Conservation (phyloP, 1,284 basidiomycete genomes). For the Fistulinella staudtii region DNA sequence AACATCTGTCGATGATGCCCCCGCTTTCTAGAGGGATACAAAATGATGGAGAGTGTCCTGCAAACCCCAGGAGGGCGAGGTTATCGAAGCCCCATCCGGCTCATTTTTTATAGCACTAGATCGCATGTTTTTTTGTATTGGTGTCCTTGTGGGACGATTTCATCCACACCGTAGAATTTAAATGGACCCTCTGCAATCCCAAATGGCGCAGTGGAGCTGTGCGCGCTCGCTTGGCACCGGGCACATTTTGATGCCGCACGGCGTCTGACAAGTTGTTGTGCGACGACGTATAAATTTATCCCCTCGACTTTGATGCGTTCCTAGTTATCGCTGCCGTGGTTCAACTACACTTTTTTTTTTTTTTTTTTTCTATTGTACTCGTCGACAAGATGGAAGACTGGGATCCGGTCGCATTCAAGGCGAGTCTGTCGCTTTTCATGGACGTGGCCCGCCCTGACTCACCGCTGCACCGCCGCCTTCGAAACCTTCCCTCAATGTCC, state of each 20-base stretch:
- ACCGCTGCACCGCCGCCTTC: no score
- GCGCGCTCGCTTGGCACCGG: background rate
- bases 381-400: conserved; percentile 33
- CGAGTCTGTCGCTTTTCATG: conserved; percentile 27
- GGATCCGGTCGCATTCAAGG: conserved; percentile 49
- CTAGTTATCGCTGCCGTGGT: background rate
- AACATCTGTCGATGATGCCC: conserved; percentile 23
- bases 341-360: background rate
- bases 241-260: background rate
- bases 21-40: conserved; percentile 8
- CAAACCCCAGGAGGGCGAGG: conserved; percentile 6
- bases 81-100: conserved; percentile 20
- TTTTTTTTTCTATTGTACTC: background rate
- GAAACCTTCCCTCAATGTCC: no score
- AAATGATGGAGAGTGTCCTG: background rate
- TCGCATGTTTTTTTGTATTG: background rate
- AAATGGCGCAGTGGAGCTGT: background rate
- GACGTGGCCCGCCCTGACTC: no score
- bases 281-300: conserved; percentile 7
- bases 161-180: no score
- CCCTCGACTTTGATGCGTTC: conserved; percentile 4
- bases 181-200: no score
- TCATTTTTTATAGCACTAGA: conserved; percentile 21
- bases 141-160: no score
- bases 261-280: background rate